phyloP scores from a whole-genome alignment of 176 grass and related monocot genomes.

The Elymus sibiricus region DNA sequence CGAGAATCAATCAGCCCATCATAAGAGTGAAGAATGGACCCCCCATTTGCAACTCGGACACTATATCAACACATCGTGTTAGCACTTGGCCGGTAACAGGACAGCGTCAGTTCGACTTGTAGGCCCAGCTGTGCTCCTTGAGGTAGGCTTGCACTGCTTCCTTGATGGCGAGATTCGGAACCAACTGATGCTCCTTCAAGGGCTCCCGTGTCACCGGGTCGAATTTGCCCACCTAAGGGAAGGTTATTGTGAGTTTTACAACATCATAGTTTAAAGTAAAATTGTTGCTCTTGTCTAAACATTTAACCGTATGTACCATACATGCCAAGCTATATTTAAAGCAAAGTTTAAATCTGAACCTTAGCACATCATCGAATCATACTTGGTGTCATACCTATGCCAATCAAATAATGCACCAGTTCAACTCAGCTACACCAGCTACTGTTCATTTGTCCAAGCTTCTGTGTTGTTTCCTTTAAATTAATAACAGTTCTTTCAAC shows the following conservation, averaged over 20 bases:
- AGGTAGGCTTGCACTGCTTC: conserved; percentile 74
- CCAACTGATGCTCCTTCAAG: conserved; percentile 62
- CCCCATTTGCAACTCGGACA: background rate
- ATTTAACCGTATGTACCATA: background rate
- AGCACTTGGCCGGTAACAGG: background rate
- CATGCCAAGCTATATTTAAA: background rate
- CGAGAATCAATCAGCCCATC: background rate
- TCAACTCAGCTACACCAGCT: background rate
- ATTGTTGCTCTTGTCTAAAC: background rate
- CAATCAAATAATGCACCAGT: background rate
- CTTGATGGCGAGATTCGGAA: conserved; percentile 83
- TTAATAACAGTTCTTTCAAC: background rate
- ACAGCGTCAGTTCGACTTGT: conserved; percentile 48
- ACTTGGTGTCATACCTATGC: background rate
- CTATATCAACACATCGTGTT: background rate
- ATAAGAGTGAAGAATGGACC: background rate
- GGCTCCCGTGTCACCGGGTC: conserved; percentile 65
- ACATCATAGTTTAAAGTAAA: background rate
- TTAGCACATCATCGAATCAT: background rate
- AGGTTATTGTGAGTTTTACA: background rate
- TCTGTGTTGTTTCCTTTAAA: background rate
- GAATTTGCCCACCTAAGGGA: conserved; percentile 66
- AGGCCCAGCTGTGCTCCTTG: conserved; percentile 78
- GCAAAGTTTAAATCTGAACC: background rate
- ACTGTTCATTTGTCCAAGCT: background rate